Evolutionary conservation across 306 rosid species (phyloP), one percentile per base, ranked within the genome.

Genomic region (Lablab purpureus): DNA sequence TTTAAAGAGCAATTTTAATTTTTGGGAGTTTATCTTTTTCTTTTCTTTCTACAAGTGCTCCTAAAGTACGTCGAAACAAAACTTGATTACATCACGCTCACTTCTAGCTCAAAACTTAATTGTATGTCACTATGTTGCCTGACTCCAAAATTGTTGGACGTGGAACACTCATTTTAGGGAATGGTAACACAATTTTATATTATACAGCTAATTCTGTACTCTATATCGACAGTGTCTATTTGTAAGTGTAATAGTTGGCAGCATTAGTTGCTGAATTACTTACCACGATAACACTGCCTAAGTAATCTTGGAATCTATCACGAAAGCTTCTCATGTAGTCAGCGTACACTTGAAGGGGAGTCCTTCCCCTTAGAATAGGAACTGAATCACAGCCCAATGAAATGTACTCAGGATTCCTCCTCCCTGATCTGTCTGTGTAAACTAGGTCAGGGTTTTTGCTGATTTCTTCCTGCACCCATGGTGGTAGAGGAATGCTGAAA

Each of bases 321-420:
- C 86, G 89, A 63, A 96, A 96, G 86, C 97, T 96, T 78, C 87
- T 89, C 99, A 96, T 96, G 87, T 80, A 93, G 72, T 96, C 99
- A 0, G 90, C 69, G 82, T 96, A 96, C 1, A 90, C 98, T 85
- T 96, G 99, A 52, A 96, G 74, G 15, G 99, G 99, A 6, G 97
- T 93, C 87, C 99, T 89, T 86, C 99, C 99, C 85, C 67, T 51
- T 3, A 96, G 96, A 79, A 96, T 96, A 40, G 99, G 94, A 84
- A 90, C 28, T 43, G 89, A 83, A 77, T 96, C 99, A 82, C 98
- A 91, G 0, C 98, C 99, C 84, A 96, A 79, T 3, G 99, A 90
- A 65, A 96, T 84, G 85, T 91, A 93, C 84, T 95, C 99, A 0
- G 91, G 97, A 76, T 95, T 95, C 74, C 98, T 90, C 79, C 93